These are phyloP conservation scores for Calendula officinalis DNA, from an alignment of 129 eudicot species.

Conservation along the genomic window DNA sequence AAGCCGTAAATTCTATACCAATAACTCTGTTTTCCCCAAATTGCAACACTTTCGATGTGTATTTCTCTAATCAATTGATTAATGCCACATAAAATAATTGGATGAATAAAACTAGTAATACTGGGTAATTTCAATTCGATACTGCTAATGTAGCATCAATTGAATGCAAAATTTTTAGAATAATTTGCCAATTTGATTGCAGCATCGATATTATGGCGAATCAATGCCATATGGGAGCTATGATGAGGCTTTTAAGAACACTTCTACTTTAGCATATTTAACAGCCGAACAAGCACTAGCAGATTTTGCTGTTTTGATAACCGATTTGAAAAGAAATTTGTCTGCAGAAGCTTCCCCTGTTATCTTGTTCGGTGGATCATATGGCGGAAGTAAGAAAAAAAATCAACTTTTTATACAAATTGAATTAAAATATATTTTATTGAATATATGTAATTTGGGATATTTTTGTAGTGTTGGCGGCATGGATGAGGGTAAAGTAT, in stretches of 20 bases:
- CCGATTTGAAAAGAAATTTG: conserved; percentile 69
- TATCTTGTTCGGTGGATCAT: conserved; percentile 92
- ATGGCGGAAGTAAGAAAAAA: conserved; percentile 80
- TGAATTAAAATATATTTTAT: no score
- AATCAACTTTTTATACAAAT: background rate
- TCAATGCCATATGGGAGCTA: conserved; percentile 76
- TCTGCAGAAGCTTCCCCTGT: conserved; percentile 88
- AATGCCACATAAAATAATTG: no score
- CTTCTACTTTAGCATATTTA: conserved; percentile 59
- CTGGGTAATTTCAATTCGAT: no score
- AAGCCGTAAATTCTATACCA: background rate
- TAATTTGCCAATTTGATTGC: no score
- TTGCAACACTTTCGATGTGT: background rate
- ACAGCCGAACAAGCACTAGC: conserved; percentile 92
- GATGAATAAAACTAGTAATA: no score
- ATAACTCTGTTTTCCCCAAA: no score
- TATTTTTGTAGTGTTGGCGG: conserved; percentile 72
- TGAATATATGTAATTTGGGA: background rate
- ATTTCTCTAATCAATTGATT: no score
- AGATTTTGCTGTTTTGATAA: conserved; percentile 71
- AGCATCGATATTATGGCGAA: conserved; percentile 95
- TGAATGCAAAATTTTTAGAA: no score
- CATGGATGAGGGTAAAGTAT: conserved; percentile 95
- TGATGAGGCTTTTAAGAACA: conserved; percentile 66
- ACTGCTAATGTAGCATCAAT: no score